Evolutionary conservation across 208 protist species (phyloP), one percentile per base, ranked within the genome.

Genomic region (Wallacemonas sp.): DNA sequence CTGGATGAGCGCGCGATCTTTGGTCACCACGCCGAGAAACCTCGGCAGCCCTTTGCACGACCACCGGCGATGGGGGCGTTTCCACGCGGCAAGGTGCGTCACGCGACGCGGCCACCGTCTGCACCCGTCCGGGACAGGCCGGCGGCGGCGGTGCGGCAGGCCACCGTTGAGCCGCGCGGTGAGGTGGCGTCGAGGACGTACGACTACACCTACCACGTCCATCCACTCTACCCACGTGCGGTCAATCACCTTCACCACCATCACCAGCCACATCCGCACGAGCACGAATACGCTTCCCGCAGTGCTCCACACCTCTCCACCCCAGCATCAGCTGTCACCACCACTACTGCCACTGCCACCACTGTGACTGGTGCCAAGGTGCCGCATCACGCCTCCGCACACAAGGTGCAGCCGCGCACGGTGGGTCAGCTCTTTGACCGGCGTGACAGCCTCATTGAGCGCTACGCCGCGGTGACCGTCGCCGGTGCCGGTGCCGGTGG

Each of bases 151-250:
- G 23, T 2, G 32, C 38, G 26, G n/a, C n/a, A n/a, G n/a, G n/a
- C n/a, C n/a, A n/a, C n/a, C n/a, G n/a, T n/a, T n/a, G n/a, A n/a
- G n/a, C n/a, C n/a, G n/a, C n/a, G 9, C 27, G 6, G 27, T 8
- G n/a, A 48, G 29, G 26, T 16, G 27, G 23, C 21, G 43, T 6
- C n/a, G 44, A 26, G 39, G n/a, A 36, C 43, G 23, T 24, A 64
- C 34, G 52, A 58, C 30, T 72, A 47, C 36, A 41, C n/a, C 36
- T 72, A 72, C 49, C 52, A 47, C 29, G 34, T 62, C 1, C 67
- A 65, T 48, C 67, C 67, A 6, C 55, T 72, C 3, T 57, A 65
- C 39, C 6, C 43, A 11, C 39, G 62, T 24, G 39, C 24, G 12
- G 44, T 5, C n/a, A n/a, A n/a, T n/a, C n/a, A n/a, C n/a, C n/a